Evolutionary conservation across 23 red algal genomes (phyloP), one percentile per base, ranked within the genome.

Genomic region (Agarophyton chilense): DNA sequence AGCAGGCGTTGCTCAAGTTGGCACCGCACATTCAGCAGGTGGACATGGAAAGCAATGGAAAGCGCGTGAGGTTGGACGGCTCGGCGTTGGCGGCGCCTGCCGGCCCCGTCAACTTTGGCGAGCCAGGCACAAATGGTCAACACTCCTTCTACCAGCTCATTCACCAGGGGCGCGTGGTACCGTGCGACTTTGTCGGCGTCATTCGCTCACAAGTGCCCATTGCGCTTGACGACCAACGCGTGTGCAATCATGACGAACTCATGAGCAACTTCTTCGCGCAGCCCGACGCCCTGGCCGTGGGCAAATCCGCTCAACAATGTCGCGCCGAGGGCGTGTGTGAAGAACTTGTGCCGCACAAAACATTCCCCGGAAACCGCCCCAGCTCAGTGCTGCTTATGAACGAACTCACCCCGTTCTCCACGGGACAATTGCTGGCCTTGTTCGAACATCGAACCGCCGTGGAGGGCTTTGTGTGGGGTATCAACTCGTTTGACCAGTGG

Each of bases 11-110:
- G 31, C 83, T 99, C 17, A 95, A 93, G 50, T 68, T 99, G 39
- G 90, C 97, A 14, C 90, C 97, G 50, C 97, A 99, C 79, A 94
- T 99, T 5, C 97, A 99, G 64, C 97, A 99, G 78, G 94, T 99
- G 26, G 97, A 99, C 81, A 99, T 99, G 97, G 97, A 99, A 61
- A 94, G 89, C 83, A 99, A 99, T 62, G 97, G 97, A 77, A 99
- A 99, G 84, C 53, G 92, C 22, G 97, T 99, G 40, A 51, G 68
- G 22, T 57, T 99, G 32, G 90, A 95, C 72, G 97, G 97, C n/a
- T 78, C 71, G 46, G 45, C 47, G 31, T 71, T 99, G 55, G 43
- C 84, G 40, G 14, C 77, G 4, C 63, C 52, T 31, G 88, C 92
- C 0, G 97, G 93, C 11, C 87, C 85, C 44, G 61, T 99, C 0